Base-by-base conservation (phyloP, 139 green algal species). In the Coccomyxa sp. region DNA sequence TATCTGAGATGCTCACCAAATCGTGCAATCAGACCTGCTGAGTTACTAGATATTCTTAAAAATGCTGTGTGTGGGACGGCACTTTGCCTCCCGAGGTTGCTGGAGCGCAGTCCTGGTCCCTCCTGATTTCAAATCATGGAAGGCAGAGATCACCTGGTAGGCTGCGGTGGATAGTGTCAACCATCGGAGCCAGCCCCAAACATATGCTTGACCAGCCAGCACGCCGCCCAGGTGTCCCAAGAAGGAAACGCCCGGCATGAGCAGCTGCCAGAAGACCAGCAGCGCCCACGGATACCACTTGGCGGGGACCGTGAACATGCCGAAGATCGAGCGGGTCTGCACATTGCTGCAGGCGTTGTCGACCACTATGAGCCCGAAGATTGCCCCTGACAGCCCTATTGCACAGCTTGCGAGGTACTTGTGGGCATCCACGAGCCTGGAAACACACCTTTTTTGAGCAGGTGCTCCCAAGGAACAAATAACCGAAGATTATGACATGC, bases 331-430 rank as follows among this genome's bases (percentile, higher is more conserved):
- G 83, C 88, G 83, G 4, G 82, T 63, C 10, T 57, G 17, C 14
- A 87, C 82, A 13, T 66, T 67, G 30, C 38, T 86, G 10, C 85
- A 25, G 59, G 76, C 25, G 11, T 85, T 91, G 51, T 96, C 91
- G 0, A 90, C 74, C 18, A 95, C 90, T 13, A 97, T 88, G 18
- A 96, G 84, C 0, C 83, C 91, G 83, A 97, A 96, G 18, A 97
- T 86, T 13, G 96, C 82, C 17, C 94, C 94, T 3, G 84, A 92
- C 27, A 97, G 89, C n/a, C 94, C 94, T 17, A 95, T 81, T 0
- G 87, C 85, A 83, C 94, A 97, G 12, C 28, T 79, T 27, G 28
- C 27, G 10, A 32, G 18, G 10, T 25, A 28, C 21, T 68, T 28
- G n/a, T 28, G 15, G 18, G 18, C 51, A 74, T 67, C 18, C 71